Conservation (phyloP, 768 basidiomycete genomes). For the Cystofilobasidium macerans region DNA sequence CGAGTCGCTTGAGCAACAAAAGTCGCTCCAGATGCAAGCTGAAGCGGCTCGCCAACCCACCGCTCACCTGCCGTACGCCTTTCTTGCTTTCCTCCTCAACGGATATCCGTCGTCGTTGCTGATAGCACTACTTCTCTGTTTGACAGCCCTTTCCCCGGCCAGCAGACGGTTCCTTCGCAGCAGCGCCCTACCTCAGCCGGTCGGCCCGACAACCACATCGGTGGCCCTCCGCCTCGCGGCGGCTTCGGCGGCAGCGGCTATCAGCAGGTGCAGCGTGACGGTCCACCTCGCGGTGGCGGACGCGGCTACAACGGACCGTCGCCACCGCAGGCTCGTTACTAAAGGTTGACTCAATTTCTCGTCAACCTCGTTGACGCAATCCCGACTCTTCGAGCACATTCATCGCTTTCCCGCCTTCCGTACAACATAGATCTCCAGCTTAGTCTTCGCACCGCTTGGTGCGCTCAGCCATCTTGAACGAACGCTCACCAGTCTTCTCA, state of each 20-base stretch:
- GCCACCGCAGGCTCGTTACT: neutral
- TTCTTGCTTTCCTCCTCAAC: no score
- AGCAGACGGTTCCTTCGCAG: neutral
- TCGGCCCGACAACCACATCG: neutral
- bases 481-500: no score
- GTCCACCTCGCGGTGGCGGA: neutral
- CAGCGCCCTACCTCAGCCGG: neutral
- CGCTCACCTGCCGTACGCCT: slow-evolving; percentile 10
- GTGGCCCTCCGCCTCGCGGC: neutral
- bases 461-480: no score
- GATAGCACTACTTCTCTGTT: neutral
- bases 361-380: no score
- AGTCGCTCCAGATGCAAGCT: slow-evolving; percentile 3
- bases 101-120: neutral
- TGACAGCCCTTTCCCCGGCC: neutral
- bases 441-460: no score
- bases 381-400: no score
- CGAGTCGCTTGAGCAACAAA: slow-evolving; percentile 19
- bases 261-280: neutral
- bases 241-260: neutral
- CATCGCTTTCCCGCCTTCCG: no score
- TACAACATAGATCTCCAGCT: no score
- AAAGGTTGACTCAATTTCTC: neutral
- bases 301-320: neutral
- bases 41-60: slow-evolving; percentile 7